Percentiles rank a stretch among this genome's conserved stretches.
Evolutionary conservation across 1,284 basidiomycete species (phyloP).

Genomic region (Leccinum subfulvum): DNA sequence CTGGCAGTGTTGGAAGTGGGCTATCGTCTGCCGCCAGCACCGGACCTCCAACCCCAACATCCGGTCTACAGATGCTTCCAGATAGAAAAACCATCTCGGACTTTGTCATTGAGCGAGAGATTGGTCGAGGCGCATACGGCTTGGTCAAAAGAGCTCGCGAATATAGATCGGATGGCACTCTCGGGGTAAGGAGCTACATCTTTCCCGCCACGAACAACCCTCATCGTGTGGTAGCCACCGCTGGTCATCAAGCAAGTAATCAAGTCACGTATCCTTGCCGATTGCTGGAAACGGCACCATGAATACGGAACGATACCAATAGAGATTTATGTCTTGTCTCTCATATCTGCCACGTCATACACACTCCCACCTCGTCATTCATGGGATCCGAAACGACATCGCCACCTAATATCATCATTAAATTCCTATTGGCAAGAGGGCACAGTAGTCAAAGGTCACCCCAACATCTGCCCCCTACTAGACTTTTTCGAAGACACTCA

Average conservation of each 20-base stretch:
- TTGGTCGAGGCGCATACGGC: slow-evolving; percentile 96
- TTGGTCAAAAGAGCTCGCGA: slow-evolving; percentile 90
- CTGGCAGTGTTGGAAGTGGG: slow-evolving; percentile 58
- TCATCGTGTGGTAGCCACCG: slow-evolving; percentile 46
- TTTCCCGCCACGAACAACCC: slow-evolving; percentile 12
- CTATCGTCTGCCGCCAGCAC: slow-evolving; percentile 60
- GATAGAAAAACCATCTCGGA: slow-evolving; percentile 71
- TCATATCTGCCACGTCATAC: slow-evolving; percentile 75
- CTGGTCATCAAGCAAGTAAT: slow-evolving; percentile 98
- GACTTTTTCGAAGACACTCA: slow-evolving; percentile 98
- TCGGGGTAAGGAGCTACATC: slow-evolving; percentile 64
- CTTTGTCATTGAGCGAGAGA: slow-evolving; percentile 82
- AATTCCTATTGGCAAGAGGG: slow-evolving; percentile 64
- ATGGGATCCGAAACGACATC: slow-evolving; percentile 71
- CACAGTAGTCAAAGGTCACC: slow-evolving; percentile 74
- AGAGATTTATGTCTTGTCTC: slow-evolving; percentile 99
- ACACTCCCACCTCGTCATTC: slow-evolving; percentile 69
- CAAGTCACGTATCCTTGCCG: slow-evolving; percentile 96
- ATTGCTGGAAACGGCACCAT: slow-evolving; percentile 98
- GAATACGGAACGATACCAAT: slow-evolving; percentile 95
- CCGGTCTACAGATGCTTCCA: slow-evolving; percentile 48
- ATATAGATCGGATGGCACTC: slow-evolving; percentile 69
- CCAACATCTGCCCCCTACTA: slow-evolving; percentile 89
- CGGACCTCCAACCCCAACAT: slow-evolving; percentile 57
- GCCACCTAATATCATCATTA: slow-evolving; percentile 12